A percentile compares a stretch with the other conserved stretches of the same genome.
These are phyloP conservation scores for Oryza australiensis DNA, from an alignment of 176 grass and related monocot species.

Conservation along the genomic window DNA sequence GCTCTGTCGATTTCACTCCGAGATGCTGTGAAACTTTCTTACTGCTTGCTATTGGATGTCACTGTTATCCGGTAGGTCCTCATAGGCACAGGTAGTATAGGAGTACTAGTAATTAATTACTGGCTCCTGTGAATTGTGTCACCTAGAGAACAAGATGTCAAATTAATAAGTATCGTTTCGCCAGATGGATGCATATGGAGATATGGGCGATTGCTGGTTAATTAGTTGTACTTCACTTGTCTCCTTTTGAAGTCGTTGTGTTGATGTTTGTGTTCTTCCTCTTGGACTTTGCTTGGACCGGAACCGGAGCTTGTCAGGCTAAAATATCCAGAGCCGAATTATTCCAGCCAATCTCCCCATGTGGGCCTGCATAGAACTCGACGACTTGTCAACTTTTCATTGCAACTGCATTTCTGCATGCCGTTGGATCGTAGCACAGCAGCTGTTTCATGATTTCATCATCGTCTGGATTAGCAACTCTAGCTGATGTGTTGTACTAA, in stretches of 20 bases:
- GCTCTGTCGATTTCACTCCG: neutral
- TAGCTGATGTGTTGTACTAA: neutral
- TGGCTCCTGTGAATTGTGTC: neutral
- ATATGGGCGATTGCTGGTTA: too few species aligned
- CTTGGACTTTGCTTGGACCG: neutral
- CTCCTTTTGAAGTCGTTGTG: neutral
- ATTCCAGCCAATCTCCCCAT: neutral
- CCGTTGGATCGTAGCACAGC: neutral
- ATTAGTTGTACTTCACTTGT: neutral
- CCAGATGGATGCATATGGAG: neutral
- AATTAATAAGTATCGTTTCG: neutral
- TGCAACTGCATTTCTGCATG: neutral
- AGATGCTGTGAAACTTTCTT: neutral
- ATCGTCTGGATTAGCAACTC: too few species aligned
- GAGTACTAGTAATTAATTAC: neutral
- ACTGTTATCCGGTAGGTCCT: neutral
- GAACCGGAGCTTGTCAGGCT: neutral
- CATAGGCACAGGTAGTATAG: too few species aligned
- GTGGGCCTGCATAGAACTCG: neutral
- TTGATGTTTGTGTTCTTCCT: neutral
- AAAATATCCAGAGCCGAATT: neutral
- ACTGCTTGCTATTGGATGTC: neutral
- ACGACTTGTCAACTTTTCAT: neutral
- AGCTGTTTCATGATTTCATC: neutral
- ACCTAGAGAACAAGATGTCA: neutral